Evolutionary conservation across 176 grass and related monocot genomes (phyloP).

Genomic region (Avena sativa): DNA sequence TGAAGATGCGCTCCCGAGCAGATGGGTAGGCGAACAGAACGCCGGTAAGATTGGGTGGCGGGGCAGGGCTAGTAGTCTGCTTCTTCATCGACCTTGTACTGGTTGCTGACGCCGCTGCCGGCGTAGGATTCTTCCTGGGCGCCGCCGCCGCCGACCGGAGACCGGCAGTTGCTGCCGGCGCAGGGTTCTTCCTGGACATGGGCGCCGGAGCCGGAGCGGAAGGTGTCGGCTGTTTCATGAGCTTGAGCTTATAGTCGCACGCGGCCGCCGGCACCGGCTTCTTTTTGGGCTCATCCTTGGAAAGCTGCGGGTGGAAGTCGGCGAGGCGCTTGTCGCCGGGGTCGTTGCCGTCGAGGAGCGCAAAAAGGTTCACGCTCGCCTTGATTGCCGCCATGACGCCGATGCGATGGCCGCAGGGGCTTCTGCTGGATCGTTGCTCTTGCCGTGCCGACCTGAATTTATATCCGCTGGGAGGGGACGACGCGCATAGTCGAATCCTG

Average conservation of each 20-base stretch:
- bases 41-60: background rate
- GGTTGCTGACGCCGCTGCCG: background rate
- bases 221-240: background rate
- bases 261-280: background rate
- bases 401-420: too few relatives aligned
- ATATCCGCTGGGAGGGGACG: background rate
- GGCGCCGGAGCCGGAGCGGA: background rate
- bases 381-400: background rate
- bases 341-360: background rate
- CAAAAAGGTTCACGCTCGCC: background rate
- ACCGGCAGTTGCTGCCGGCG: too few relatives aligned
- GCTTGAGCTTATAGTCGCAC: background rate
- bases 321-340: background rate
- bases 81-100: background rate
- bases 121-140: background rate
- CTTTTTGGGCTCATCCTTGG: background rate
- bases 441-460: background rate
- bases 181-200: background rate
- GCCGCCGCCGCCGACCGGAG: background rate
- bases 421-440: too few relatives aligned
- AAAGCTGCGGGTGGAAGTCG: background rate
- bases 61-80: background rate
- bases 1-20: constrained; percentile 11
- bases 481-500: background rate
- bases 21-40: background rate